Percentiles rank a stretch among this genome's conserved stretches.
Conservation (phyloP, 305 asterid genomes). For the Fraxinus baroniana region DNA sequence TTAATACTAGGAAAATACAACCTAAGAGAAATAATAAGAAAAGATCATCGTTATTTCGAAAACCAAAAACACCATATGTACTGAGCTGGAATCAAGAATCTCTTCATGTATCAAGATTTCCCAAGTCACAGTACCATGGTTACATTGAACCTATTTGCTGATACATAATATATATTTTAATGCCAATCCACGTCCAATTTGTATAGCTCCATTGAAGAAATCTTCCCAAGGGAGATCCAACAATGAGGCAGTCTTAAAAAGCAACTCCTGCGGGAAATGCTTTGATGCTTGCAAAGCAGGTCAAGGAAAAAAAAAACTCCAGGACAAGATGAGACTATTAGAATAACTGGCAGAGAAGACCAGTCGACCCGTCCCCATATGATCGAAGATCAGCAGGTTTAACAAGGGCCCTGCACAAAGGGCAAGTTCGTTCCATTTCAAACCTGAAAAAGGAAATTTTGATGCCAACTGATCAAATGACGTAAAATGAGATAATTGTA, state of each 20-base stretch:
- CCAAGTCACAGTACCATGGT: neutral
- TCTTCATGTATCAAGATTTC: neutral
- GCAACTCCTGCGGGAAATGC: neutral
- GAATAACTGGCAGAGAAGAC: constrained; percentile 52
- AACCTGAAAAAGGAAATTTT: constrained; percentile 42
- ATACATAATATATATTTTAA: constrained; percentile 12
- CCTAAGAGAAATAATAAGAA: neutral
- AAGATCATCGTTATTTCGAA: neutral
- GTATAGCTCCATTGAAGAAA: neutral
- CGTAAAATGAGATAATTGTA: neutral
- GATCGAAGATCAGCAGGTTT: constrained; percentile 63
- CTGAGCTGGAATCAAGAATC: neutral
- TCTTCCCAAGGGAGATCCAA: constrained; percentile 5
- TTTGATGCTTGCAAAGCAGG: neutral
- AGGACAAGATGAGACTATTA: constrained; percentile 12
- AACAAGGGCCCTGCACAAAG: constrained; percentile 64
- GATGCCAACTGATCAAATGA: neutral
- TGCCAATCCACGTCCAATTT: constrained; percentile 1
- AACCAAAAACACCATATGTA: neutral
- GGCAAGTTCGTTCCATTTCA: constrained; percentile 65
- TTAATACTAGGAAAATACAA: neutral
- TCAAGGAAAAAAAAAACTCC: neutral
- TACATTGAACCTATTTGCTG: neutral
- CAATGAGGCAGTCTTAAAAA: neutral
- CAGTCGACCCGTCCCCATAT: constrained; percentile 61